phyloP scores from a whole-genome alignment of 148 eudicot genomes.

The Silene conica region DNA sequence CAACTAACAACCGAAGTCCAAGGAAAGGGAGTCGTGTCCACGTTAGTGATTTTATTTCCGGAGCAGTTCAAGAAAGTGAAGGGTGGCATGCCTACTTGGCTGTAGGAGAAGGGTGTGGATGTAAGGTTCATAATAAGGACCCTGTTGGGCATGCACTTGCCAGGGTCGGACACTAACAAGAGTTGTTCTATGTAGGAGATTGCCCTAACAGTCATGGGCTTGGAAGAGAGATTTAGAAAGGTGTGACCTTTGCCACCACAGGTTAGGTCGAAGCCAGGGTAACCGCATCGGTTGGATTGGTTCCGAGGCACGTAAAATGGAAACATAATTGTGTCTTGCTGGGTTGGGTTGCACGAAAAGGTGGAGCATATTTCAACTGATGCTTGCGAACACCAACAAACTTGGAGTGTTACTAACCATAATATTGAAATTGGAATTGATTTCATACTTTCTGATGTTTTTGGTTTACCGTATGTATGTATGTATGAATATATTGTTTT shows the following conservation, averaged over 20 bases:
- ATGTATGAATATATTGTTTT: too few relatives aligned
- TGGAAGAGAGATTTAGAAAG: conserved; percentile 38
- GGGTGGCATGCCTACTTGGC: not conserved
- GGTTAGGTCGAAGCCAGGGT: conserved; percentile 51
- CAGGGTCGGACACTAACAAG: conserved; percentile 51
- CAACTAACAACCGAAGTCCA: conserved; percentile 25
- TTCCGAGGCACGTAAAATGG: conserved; percentile 43
- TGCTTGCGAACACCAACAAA: not conserved
- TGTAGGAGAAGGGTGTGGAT: conserved; percentile 32
- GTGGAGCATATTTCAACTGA: conserved; percentile 24
- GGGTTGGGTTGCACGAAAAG: conserved; percentile 35
- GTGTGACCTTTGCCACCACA: conserved; percentile 43
- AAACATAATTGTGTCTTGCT: conserved; percentile 40
- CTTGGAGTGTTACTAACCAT: not conserved
- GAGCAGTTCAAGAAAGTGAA: conserved; percentile 51
- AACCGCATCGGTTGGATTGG: conserved; percentile 40
- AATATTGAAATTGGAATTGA: not conserved
- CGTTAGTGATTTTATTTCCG: too few relatives aligned
- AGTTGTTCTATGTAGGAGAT: conserved; percentile 42
- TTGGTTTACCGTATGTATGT: not conserved
- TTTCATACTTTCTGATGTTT: not conserved
- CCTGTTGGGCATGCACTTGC: conserved; percentile 38
- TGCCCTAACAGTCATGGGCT: conserved; percentile 26
- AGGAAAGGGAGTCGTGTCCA: not conserved
- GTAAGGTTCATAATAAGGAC: conserved; percentile 22